Conservation (phyloP, 2,329 filamentous ascomycete species). For the Cordyceps farinosa region DNA sequence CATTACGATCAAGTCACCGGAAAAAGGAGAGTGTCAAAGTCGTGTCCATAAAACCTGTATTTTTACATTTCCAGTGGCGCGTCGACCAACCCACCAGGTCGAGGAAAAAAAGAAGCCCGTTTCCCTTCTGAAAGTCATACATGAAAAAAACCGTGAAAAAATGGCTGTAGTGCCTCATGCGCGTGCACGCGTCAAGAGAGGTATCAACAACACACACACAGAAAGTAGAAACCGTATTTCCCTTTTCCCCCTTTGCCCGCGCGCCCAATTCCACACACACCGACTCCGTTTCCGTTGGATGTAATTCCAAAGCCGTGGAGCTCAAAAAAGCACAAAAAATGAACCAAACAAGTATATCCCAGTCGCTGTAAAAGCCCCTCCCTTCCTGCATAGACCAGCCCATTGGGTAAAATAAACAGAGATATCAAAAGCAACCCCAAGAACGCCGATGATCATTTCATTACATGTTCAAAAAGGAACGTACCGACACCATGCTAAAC, state of each 20-base stretch:
- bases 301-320: neutral
- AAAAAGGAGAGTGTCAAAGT: neutral
- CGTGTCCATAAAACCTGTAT: neutral
- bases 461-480: conserved; percentile 16
- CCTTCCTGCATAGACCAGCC: conserved; percentile 5
- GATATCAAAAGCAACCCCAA: conserved; percentile 5
- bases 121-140: neutral
- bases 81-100: conserved; percentile 7
- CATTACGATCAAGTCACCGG: neutral
- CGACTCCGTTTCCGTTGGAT: conserved; percentile 3
- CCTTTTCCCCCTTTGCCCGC: conserved; percentile 6
- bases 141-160: neutral
- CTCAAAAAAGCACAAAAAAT: neutral
- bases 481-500: neutral
- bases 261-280: neutral
- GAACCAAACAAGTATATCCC: conserved; percentile 4
- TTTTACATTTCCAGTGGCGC: conserved; percentile 8
- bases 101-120: conserved; percentile 1
- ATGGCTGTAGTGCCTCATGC: neutral
- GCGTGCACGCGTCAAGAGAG: conserved; percentile 2
- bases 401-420: conserved; percentile 10
- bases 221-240: conserved; percentile 1
- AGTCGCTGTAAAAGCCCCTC: conserved; percentile 4
- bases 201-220: conserved; percentile 11
- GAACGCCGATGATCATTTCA: conserved; percentile 30